phyloP scores from a whole-genome alignment of 2,329 filamentous ascomycete species.

The Ophiostoma fasciatum region DNA sequence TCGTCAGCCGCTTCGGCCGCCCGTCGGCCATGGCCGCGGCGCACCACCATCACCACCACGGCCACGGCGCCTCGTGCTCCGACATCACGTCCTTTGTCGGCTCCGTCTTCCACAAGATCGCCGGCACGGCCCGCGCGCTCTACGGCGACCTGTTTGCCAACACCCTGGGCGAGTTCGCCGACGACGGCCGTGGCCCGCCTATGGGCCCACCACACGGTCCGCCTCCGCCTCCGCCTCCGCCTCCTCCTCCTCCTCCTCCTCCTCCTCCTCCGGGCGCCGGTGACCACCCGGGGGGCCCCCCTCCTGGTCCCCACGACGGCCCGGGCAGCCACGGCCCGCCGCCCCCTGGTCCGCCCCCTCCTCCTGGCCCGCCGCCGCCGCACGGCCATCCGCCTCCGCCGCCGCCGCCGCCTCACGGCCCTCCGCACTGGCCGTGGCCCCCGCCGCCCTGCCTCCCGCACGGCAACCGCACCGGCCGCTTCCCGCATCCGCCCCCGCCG shows the following conservation, averaged over 20 bases:
- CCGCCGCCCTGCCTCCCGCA: constrained; percentile 1
- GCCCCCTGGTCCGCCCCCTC: too few relatives aligned
- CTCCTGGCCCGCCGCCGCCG: too few relatives aligned
- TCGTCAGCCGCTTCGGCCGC: constrained; percentile 8
- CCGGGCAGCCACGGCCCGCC: too few relatives aligned
- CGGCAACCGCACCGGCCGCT: neutral
- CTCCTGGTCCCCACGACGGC: neutral
- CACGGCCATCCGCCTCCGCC: too few relatives aligned
- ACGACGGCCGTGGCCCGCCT: constrained; percentile 8
- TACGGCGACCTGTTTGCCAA: constrained; percentile 16
- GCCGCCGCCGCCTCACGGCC: too few relatives aligned
- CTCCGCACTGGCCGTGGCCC: too few relatives aligned
- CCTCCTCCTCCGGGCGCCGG: too few relatives aligned
- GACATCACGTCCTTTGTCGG: constrained; percentile 28
- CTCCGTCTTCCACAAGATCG: constrained; percentile 24
- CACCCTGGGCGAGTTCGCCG: constrained; percentile 7
- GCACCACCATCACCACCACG: too few relatives aligned
- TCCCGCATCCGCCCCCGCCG: too few relatives aligned
- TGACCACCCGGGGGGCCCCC: neutral
- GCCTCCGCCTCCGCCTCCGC: too few relatives aligned
- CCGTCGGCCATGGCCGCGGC: too few relatives aligned
- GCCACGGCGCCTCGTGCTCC: constrained; percentile 8
- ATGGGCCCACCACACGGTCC: constrained; percentile 1
- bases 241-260: too few relatives aligned
- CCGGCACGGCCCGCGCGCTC: constrained; percentile 20